Evolutionary conservation across 495 filamentous ascomycete genomes (phyloP).

Genomic region (Penicillium taxi): DNA sequence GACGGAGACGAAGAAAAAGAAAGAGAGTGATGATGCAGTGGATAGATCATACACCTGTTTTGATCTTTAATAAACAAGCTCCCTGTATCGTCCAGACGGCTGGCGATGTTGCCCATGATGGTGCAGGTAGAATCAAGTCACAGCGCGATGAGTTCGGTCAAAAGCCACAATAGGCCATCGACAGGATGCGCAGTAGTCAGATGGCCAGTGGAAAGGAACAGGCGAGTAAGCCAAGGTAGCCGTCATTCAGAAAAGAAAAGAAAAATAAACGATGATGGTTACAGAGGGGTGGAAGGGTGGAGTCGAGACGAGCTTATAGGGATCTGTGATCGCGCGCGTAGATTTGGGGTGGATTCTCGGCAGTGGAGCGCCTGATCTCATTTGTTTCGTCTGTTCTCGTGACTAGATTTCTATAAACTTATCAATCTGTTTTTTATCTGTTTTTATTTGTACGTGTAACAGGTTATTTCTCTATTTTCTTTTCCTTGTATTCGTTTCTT

Average conservation of each 20-base stretch:
- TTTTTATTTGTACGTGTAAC: neutral
- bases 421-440: neutral
- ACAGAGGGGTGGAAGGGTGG: conserved; percentile 28
- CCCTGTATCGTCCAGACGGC: conserved; percentile 79
- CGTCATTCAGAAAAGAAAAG: conserved; percentile 18
- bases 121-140: conserved; percentile 20
- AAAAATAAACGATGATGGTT: conserved; percentile 14
- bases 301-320: conserved; percentile 25
- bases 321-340: conserved; percentile 23
- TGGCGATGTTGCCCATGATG: conserved; percentile 87
- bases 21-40: neutral
- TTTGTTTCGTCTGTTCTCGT: neutral
- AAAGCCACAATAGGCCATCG: conserved; percentile 33
- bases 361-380: neutral
- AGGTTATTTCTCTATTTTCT: too few species aligned
- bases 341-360: conserved; percentile 10
- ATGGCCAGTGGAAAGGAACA: conserved; percentile 13
- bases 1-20: too few species aligned
- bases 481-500: too few species aligned
- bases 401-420: too few species aligned
- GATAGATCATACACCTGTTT: conserved; percentile 67
- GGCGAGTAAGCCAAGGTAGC: conserved; percentile 7
- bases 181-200: conserved; percentile 24
- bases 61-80: conserved; percentile 84
- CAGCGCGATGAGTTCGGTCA: conserved; percentile 26